These are phyloP conservation scores for Lepidium africanum DNA, from an alignment of 345 rosid genomes.

Conservation along the genomic window DNA sequence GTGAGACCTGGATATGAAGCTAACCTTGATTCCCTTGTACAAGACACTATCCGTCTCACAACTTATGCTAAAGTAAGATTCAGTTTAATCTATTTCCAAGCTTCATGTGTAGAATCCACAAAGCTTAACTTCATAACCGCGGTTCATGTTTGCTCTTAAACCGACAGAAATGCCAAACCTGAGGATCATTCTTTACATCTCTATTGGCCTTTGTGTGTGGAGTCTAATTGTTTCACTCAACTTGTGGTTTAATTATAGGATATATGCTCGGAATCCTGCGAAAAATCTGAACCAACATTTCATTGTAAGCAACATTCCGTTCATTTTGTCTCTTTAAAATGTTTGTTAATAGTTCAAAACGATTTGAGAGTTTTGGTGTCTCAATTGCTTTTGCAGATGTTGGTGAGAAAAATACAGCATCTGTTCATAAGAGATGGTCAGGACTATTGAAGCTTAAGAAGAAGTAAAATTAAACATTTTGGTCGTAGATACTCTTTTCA, in stretches of 20 bases:
- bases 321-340: neutral
- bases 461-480: neutral
- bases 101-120: neutral
- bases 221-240: neutral
- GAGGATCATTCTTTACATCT: neutral
- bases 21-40: constrained; percentile 64
- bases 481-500: neutral
- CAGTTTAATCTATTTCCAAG: neutral
- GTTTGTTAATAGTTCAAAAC: neutral
- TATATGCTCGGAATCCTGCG: constrained; percentile 66
- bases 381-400: constrained; percentile 34
- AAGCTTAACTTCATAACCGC: neutral
- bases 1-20: constrained; percentile 79
- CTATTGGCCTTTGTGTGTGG: neutral
- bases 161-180: neutral
- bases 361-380: neutral
- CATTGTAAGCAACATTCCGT: constrained; percentile 38
- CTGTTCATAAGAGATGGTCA: constrained; percentile 67
- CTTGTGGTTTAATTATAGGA: constrained; percentile 34
- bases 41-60: constrained; percentile 63
- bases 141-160: neutral
- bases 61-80: constrained; percentile 38
- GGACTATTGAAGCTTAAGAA: constrained; percentile 70
- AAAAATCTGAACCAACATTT: constrained; percentile 48
- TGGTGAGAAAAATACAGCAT: constrained; percentile 43